These are phyloP conservation scores for Thelephora ganbajun DNA, from an alignment of 768 basidiomycete genomes.

Conservation along the genomic window DNA sequence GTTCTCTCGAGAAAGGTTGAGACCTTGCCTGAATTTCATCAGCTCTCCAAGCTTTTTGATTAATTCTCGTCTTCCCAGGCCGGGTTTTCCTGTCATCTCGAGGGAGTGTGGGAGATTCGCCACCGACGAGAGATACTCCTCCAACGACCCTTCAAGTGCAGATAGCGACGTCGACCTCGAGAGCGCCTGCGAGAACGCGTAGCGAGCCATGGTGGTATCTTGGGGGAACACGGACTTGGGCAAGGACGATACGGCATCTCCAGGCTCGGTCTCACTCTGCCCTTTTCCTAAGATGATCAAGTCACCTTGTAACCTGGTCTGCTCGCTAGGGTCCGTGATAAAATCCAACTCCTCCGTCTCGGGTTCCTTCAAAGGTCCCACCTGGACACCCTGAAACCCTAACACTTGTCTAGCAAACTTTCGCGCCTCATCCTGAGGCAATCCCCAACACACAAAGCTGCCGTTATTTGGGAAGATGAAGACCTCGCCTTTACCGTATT, in stretches of 20 bases:
- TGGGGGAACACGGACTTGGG: constrained; percentile 42
- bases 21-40: constrained; percentile 82
- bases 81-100: constrained; percentile 70
- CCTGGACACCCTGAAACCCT: constrained; percentile 38
- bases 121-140: constrained; percentile 73
- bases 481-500: constrained; percentile 66
- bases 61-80: constrained; percentile 64
- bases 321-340: constrained; percentile 85
- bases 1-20: constrained; percentile 83
- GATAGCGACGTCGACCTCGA: constrained; percentile 82
- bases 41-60: constrained; percentile 89
- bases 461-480: constrained; percentile 77
- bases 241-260: constrained; percentile 15
- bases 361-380: constrained; percentile 47
- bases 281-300: constrained; percentile 67
- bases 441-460: constrained; percentile 83
- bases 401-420: constrained; percentile 55
- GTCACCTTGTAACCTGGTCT: constrained; percentile 81
- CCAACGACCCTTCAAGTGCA: constrained; percentile 73
- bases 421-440: constrained; percentile 61
- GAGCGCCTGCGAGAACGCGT: constrained; percentile 84
- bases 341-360: constrained; percentile 92
- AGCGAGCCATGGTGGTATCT: constrained; percentile 72
- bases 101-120: constrained; percentile 65
- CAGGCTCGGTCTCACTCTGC: constrained; percentile 31